Evolutionary conservation across 2,329 filamentous ascomycete genomes (phyloP).

Genomic region (Colletotrichum eleusines): DNA sequence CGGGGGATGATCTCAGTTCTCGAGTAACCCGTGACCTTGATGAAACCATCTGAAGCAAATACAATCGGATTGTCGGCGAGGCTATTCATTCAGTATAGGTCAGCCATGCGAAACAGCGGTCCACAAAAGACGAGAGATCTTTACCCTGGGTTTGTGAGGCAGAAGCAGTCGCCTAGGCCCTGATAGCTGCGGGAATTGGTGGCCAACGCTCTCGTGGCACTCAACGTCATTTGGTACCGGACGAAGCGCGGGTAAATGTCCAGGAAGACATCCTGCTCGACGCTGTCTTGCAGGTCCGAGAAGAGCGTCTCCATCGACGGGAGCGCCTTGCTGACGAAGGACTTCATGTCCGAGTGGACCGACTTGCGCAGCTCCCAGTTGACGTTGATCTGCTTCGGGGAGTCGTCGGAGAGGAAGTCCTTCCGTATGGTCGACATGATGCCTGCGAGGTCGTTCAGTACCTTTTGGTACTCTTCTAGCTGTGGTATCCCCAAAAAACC

Average conservation of each 20-base stretch:
- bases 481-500: constrained; percentile 31
- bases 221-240: constrained; percentile 62
- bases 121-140: not conserved
- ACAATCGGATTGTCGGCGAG: constrained; percentile 64
- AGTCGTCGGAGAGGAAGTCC: constrained; percentile 45
- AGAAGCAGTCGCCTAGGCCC: constrained; percentile 70
- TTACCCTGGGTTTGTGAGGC: constrained; percentile 62
- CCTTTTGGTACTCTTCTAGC: constrained; percentile 58
- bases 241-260: constrained; percentile 67
- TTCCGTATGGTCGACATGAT: constrained; percentile 53
- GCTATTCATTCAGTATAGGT: constrained; percentile 47
- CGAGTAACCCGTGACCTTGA: constrained; percentile 62
- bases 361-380: constrained; percentile 54
- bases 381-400: constrained; percentile 57
- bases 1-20: constrained; percentile 61
- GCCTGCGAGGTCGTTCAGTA: constrained; percentile 53
- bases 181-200: constrained; percentile 55
- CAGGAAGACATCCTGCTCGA: constrained; percentile 58
- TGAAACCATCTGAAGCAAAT: constrained; percentile 64
- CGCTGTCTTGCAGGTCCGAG: constrained; percentile 55
- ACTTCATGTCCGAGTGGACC: constrained; percentile 60
- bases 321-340: constrained; percentile 58
- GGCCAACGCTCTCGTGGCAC: constrained; percentile 59
- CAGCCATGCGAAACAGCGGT: not conserved
- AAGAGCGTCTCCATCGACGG: constrained; percentile 61